Evolutionary conservation across 495 filamentous ascomycete species (phyloP).

Genomic region (Aspergillus avenaceus): DNA sequence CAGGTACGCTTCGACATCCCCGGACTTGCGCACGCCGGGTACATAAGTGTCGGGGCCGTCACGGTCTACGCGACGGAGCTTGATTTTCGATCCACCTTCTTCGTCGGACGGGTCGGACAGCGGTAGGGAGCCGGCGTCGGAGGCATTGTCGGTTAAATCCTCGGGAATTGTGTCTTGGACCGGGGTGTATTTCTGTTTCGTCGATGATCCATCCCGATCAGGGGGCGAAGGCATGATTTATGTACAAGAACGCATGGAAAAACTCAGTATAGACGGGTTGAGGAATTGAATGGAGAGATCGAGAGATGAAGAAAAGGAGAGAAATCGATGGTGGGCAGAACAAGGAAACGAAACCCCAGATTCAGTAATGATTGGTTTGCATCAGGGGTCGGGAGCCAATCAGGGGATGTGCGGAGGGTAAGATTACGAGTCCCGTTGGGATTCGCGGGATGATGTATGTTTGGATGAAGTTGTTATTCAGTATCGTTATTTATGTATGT

Average conservation of each 20-base stretch:
- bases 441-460: too few relatives aligned
- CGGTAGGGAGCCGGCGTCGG: slow-evolving; percentile 8
- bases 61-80: slow-evolving; percentile 9
- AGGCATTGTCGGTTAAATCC: slow-evolving; percentile 7
- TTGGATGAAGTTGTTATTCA: too few relatives aligned
- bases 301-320: background rate
- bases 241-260: background rate
- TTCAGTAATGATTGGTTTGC: too few relatives aligned
- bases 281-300: too few relatives aligned
- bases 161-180: slow-evolving; percentile 14
- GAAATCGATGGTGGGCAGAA: background rate
- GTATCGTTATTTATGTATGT: too few relatives aligned
- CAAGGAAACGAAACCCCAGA: background rate
- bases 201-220: background rate
- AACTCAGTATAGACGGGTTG: too few relatives aligned
- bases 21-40: slow-evolving; percentile 14
- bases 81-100: slow-evolving; percentile 3
- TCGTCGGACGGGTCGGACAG: slow-evolving; percentile 9
- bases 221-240: slow-evolving; percentile 7
- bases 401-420: too few relatives aligned
- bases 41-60: slow-evolving; percentile 9
- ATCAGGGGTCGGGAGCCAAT: too few relatives aligned
- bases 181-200: background rate
- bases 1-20: slow-evolving; percentile 22
- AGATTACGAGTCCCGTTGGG: too few relatives aligned